Base-by-base conservation (phyloP, 257 asterid species). In the Primulina huaijiensis region DNA sequence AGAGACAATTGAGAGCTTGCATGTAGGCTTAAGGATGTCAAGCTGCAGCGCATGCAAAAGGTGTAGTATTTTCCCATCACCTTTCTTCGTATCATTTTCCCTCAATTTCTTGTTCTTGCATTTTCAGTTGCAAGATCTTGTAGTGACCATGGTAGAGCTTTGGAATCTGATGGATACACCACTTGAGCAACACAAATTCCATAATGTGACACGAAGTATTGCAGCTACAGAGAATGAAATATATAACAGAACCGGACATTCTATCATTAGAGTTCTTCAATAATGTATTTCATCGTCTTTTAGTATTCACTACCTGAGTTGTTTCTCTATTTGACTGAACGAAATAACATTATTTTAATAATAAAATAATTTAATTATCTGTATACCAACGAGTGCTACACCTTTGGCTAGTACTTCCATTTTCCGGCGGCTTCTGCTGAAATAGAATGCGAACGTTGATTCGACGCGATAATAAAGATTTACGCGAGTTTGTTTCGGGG, bases 161-260 rank as follows among this genome's bases (percentile, higher is more conserved):
- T 92, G 96, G 98, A 86, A 78, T 72, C 80, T 93, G 80, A 90
- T 93, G 95, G 96, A 90, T 77, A 86, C 90, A 60, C 93, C 95
- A 50, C 77, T 72, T 46, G 89, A 90, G 81, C 96, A 88, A 71
- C 84, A 78, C 16, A 78, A 57, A 70, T 90, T 87, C 78, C 92
- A 87, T 67, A 79, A 83, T 67, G 88, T 87, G 58, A 87, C 86
- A 19, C 50, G 82, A 46, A 75, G 80, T 58, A 81, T 90, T 78
- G 95, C 92, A 43, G 95, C 89, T 78, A 78, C 90, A 61, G 97
- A 89, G 76, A 64, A 72, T 81, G 95, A 91, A 81, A 75, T n/a
- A n/a, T n/a, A n/a, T 91, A 76, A 83, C 80, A 21, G 95, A 86
- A 70, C 82, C 90, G 12, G 83, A 88, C 64, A 76, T 79, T 67